Conservation (phyloP, 2,329 filamentous ascomycete species). For the Colletotrichum cordylinicola region DNA sequence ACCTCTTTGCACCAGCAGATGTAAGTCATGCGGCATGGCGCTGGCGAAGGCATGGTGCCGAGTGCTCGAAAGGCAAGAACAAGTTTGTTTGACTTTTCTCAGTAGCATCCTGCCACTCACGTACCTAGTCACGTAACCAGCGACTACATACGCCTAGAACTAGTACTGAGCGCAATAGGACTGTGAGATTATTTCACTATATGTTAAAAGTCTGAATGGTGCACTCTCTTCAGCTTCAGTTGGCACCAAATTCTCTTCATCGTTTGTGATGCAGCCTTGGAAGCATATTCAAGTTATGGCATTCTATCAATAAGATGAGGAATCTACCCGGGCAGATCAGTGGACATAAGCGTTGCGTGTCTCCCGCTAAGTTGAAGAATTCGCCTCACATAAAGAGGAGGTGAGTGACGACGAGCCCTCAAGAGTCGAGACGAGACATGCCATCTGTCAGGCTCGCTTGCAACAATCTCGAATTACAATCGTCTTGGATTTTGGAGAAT, state of each 20-base stretch:
- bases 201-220: background rate
- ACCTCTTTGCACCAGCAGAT: too few species aligned
- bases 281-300: fast-evolving
- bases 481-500: background rate
- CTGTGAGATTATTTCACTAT: fast-evolving
- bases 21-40: background rate
- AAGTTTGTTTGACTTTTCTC: background rate
- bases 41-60: background rate
- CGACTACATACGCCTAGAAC: fast-evolving
- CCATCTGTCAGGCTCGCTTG: fast-evolving
- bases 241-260: too few species aligned
- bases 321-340: fast-evolving
- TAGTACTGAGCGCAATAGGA: fast-evolving
- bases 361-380: background rate
- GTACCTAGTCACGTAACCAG: background rate
- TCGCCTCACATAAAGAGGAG: background rate
- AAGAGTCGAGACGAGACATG: fast-evolving
- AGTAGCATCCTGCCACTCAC: background rate
- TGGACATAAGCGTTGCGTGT: fast-evolving
- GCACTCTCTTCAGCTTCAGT: fast-evolving
- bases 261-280: background rate
- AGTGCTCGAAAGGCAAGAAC: background rate
- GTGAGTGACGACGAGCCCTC: fast-evolving
- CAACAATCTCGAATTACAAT: fast-evolving
- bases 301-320: background rate